Conservation (phyloP, 352 stramenopile species). For the Pythium periplocum region DNA sequence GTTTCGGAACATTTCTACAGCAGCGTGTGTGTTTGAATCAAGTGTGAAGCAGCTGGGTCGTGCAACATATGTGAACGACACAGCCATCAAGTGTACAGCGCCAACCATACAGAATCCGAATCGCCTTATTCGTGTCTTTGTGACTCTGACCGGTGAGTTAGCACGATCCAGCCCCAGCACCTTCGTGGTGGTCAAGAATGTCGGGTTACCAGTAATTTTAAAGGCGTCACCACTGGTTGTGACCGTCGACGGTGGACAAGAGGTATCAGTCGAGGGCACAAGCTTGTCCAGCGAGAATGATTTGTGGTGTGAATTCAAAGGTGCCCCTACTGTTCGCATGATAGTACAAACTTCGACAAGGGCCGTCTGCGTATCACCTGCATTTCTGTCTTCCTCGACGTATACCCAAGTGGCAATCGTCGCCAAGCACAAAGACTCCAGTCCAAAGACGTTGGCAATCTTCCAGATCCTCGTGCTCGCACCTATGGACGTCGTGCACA, state of each 20-base stretch:
- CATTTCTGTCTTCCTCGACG: not conserved
- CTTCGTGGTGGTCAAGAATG: not conserved
- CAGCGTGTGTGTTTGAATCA: slow-evolving; percentile 35
- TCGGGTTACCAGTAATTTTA: not conserved
- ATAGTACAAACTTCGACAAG: not conserved
- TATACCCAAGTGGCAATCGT: too few relatives aligned
- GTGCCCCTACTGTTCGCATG: not conserved
- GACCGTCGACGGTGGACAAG: not conserved
- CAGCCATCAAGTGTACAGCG: slow-evolving; percentile 20
- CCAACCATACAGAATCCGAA: slow-evolving; percentile 17
- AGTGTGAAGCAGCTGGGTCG: slow-evolving; percentile 16
- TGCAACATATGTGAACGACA: slow-evolving; percentile 25
- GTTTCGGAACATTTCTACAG: slow-evolving; percentile 22
- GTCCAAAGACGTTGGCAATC: not conserved
- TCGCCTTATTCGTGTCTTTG: slow-evolving; percentile 7
- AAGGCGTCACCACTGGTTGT: not conserved
- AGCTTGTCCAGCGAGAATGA: not conserved
- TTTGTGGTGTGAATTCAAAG: not conserved
- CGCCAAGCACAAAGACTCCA: too few relatives aligned
- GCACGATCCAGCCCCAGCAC: not conserved
- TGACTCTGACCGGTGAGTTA: slow-evolving; percentile 13
- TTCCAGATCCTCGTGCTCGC: not conserved
- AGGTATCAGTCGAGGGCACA: not conserved
- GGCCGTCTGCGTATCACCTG: not conserved
- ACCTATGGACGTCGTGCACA: not conserved